phyloP scores from a whole-genome alignment of 2,329 filamentous ascomycete genomes.

The Neopestalotiopsis clavispora region DNA sequence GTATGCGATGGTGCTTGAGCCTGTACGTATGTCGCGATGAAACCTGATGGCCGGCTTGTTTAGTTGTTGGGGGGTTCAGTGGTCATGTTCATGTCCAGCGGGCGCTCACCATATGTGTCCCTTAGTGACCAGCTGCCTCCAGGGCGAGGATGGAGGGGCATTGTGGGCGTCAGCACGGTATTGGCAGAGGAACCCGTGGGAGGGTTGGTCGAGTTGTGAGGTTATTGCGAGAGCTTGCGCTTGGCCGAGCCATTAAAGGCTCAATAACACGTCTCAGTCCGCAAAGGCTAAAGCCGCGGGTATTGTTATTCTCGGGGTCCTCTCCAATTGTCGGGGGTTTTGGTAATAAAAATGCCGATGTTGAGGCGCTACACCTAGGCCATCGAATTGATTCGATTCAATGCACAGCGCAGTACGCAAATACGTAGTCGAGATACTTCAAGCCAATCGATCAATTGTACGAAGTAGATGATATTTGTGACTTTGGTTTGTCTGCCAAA shows the following conservation, averaged over 20 bases:
- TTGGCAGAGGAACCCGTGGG: background rate
- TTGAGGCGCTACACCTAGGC: background rate
- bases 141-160: constrained; percentile 30
- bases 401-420: background rate
- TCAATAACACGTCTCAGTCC: background rate
- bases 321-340: constrained; percentile 12
- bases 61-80: background rate
- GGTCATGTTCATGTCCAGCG: background rate
- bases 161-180: constrained; percentile 17
- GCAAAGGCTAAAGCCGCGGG: background rate
- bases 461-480: background rate
- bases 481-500: background rate
- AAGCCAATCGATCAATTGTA: background rate
- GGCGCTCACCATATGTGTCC: constrained; percentile 37
- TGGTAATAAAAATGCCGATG: constrained; percentile 6
- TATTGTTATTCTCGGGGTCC: background rate
- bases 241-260: constrained; percentile 11
- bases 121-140: constrained; percentile 36
- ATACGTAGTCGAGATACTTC: background rate
- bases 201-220: background rate
- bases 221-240: background rate
- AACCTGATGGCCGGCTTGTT: constrained; percentile 28
- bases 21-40: constrained; percentile 37
- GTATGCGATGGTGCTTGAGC: constrained; percentile 26
- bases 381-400: background rate